Percentiles rank a stretch among this genome's conserved stretches.
Evolutionary conservation across 306 rosid genomes (phyloP).

Genomic region (peach (Prunus persica)): DNA sequence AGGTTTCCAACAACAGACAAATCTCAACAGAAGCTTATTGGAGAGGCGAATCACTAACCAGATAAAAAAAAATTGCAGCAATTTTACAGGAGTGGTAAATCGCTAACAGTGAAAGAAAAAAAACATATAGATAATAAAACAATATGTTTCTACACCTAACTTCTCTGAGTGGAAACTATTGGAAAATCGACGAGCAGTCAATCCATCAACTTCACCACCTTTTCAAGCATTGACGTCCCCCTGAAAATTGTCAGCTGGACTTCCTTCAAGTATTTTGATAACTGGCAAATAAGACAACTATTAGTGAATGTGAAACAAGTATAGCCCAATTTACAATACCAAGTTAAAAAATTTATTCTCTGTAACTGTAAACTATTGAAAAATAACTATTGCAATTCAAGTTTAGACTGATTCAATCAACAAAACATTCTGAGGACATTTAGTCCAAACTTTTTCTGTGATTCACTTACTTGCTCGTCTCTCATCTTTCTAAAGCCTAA

Average conservation of each 20-base stretch:
- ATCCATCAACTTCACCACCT: conserved; percentile 47
- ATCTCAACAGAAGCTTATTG: conserved; percentile 1
- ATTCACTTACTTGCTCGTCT: conserved; percentile 73
- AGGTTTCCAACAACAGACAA: conserved; percentile 35
- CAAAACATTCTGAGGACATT: no score
- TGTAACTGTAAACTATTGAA: not conserved
- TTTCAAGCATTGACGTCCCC: conserved; percentile 93
- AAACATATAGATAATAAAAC: conserved; percentile 17
- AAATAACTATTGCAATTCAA: not conserved
- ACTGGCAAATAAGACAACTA: conserved; percentile 35
- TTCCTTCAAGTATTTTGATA: conserved; percentile 70
- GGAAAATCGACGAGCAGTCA: conserved; percentile 10
- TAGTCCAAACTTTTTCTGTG: not conserved
- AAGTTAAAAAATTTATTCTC: not conserved
- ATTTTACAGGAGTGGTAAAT: conserved; percentile 20
- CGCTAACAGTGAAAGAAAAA: conserved; percentile 32
- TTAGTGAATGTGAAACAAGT: not conserved
- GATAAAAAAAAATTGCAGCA: conserved; percentile 21
- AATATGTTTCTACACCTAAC: not conserved
- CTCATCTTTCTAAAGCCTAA: conserved; percentile 85
- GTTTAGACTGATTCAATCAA: not conserved
- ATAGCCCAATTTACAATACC: not conserved
- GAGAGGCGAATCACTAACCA: conserved; percentile 26
- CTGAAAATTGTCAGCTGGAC: conserved; percentile 93
- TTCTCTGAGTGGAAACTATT: not conserved